phyloP scores from a whole-genome alignment of 305 asterid genomes.

The Solanum hybrid region DNA sequence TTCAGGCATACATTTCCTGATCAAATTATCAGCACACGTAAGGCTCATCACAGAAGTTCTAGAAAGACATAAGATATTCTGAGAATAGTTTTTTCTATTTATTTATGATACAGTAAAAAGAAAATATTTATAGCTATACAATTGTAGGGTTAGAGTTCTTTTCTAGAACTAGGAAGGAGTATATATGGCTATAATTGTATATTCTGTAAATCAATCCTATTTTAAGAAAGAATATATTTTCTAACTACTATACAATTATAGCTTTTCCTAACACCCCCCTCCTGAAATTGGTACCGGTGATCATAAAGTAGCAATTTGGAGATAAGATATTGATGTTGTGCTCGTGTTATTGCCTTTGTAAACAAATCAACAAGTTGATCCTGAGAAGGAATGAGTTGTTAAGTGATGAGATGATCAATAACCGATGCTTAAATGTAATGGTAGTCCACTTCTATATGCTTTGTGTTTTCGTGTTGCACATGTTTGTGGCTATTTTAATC shows the following conservation, averaged over 20 bases:
- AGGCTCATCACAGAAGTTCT: constrained; percentile 6
- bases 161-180: neutral
- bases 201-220: neutral
- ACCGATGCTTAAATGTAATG: neutral
- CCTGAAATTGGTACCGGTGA: neutral
- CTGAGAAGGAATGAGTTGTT: neutral
- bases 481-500: neutral
- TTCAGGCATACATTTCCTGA: neutral
- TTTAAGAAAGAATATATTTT: neutral
- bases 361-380: neutral
- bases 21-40: neutral
- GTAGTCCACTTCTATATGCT: neutral
- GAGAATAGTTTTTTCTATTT: neutral
- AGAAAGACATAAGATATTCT: neutral
- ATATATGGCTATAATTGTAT: neutral
- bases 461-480: neutral
- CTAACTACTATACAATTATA: neutral
- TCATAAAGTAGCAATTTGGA: neutral
- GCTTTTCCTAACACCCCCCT: neutral
- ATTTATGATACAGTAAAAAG: neutral
- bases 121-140: neutral
- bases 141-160: neutral
- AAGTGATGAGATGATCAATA: neutral
- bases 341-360: neutral
- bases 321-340: neutral